Evolutionary conservation across 1,284 basidiomycete genomes (phyloP).

Genomic region (Nidula niveotomentosa): DNA sequence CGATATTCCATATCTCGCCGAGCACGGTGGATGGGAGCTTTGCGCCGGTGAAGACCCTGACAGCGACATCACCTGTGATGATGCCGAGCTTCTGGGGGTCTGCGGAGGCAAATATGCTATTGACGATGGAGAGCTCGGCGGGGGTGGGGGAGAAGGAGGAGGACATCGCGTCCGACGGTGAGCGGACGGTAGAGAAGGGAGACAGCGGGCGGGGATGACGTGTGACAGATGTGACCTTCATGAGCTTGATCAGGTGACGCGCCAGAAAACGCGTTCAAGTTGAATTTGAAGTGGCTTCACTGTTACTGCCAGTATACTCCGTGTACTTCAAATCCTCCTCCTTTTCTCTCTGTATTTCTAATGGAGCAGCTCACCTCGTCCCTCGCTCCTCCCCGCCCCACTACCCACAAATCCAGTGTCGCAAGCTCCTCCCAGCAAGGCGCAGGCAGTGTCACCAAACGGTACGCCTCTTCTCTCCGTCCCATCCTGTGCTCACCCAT

Average conservation of each 20-base stretch:
- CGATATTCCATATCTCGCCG: constrained; percentile 92
- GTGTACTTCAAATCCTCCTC: background rate
- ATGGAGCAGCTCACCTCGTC: constrained; percentile 78
- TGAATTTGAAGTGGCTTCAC: no score
- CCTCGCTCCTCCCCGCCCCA: constrained; percentile 51
- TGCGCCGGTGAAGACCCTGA: constrained; percentile 79
- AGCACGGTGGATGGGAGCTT: constrained; percentile 77
- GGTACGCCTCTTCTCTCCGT: constrained; percentile 38
- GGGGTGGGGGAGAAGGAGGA: constrained; percentile 63
- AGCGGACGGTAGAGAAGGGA: constrained; percentile 3
- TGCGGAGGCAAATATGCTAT: constrained; percentile 66
- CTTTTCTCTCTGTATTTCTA: background rate
- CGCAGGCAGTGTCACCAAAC: constrained; percentile 78
- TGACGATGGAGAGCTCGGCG: constrained; percentile 65
- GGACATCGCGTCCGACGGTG: constrained; percentile 43
- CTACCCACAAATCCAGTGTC: constrained; percentile 52
- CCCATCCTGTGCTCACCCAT: constrained; percentile 6
- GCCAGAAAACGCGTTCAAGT: no score
- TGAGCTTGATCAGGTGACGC: no score
- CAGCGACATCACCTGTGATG: constrained; percentile 83
- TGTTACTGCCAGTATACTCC: no score
- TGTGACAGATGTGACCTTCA: no score
- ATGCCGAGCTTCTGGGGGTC: constrained; percentile 80
- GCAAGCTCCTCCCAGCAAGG: constrained; percentile 51
- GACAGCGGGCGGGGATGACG: background rate